Evolutionary conservation across 148 eudicot genomes (phyloP), one percentile per base, ranked within the genome.

Genomic region (Rheum nobile): DNA sequence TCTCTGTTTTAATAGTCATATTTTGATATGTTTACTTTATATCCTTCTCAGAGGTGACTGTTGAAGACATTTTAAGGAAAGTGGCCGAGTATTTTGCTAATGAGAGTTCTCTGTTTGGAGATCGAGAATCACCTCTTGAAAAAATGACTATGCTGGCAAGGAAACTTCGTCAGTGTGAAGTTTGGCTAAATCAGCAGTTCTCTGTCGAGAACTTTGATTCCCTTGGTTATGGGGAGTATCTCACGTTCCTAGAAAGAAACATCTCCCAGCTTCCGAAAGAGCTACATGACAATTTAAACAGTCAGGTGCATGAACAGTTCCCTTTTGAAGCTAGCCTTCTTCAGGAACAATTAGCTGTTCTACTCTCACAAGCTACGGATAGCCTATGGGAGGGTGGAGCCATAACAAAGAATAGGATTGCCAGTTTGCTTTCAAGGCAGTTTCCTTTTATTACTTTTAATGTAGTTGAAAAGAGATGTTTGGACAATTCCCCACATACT

Each of bases 171-270:
- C 57, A 74, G 35, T 91, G 93, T 78, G 96, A 90, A 81, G 38
- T 47, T 77, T 95, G 99, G 99, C 75, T 95, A 80, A 75, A 76
- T 69, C 75, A 84, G 77, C 88, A 87, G 73, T 91, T 88, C 79
- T 86, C 85, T 38, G 91, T 91, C 6, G 70, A 85, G 76, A 79
- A 88, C 32, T 95, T 95, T 59, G 84, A 84, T 76, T 86, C 84
- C 71, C 87, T 95, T 85, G 97, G 97, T 76, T 82, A 87, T 82
- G 99, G 99, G 78, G 91, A 90, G 3, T 86, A 82, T 76, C 80
- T 81, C 72, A 71, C 61, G 26, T 90, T 90, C 78, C 8, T 91
- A 46, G 89, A 87, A 84, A 78, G 75, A 55, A 77, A 91, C 77
- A 54, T 35, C 46, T 79, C 83, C 82, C 61, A 78, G 43, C 76